Evolutionary conservation across 805 yeast genomes (phyloP), one percentile per base, ranked within the genome.

Genomic region (Candida fluviatilis): DNA sequence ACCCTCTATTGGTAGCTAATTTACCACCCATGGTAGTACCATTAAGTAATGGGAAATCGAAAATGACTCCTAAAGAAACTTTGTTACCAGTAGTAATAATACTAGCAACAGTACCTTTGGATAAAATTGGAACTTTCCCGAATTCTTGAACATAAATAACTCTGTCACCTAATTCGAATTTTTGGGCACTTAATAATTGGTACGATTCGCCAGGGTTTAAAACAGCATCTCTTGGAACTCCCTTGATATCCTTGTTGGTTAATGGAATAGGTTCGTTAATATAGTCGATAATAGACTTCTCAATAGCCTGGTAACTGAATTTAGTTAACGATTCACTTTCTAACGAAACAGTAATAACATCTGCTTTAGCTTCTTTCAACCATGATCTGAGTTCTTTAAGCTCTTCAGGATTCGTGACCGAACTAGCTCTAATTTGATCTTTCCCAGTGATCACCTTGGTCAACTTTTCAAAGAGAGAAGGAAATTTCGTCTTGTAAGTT

Each of bases 81-180:
- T 80, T 76, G 25, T 78, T 72, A 30, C 86, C 87, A 29, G 78
- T 69, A 3, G 75, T 62, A 17, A 62, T 63, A 39, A 75, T 67
- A 6, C 84, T 82, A 35, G 86, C 83, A 38, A 93, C 95, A 1
- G 96, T 89, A 57, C 99, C 99, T 52, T 84, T 84, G 18, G 86
- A 74, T 55, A 84, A 88, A 40, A 82, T 62, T 18, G 96, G 95
- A 12, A 90, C 95, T 54, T 86, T 88, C 36, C 98, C 98, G 17
- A 85, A 79, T 50, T 82, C 85, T 50, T 84, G 83, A 16, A 88
- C 84, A 48, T 86, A 89, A 17, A 85, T 75, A 21, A 93, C 87
- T 43, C 99, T 76, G 54, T 93, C 97, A 51, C 99, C 99, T 16
- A 93, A 69, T 19, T 75, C 73, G 56, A 93, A 93, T 33, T 71